Evolutionary conservation across 768 basidiomycete species (phyloP).

Genomic region (Podaxis pistillaris): DNA sequence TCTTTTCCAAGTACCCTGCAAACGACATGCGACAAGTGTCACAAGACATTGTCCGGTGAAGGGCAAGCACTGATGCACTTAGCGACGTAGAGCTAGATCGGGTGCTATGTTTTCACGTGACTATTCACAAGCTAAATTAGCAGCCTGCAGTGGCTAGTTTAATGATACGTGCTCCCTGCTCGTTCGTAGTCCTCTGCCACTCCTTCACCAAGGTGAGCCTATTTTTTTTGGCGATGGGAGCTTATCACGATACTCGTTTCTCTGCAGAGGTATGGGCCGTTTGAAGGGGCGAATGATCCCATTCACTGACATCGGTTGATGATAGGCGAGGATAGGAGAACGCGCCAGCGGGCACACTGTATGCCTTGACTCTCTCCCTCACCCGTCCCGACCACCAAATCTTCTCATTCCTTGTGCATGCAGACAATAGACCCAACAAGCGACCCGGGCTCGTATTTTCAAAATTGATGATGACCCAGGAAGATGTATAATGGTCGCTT

Average conservation of each 20-base stretch:
- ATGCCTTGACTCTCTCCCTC: not conserved
- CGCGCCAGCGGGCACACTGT: not conserved
- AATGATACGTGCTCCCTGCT: not conserved
- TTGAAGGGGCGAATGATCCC: not conserved
- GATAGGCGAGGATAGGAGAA: constrained; percentile 1
- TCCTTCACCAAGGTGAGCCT: not conserved
- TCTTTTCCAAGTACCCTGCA: too few species aligned
- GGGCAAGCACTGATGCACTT: not conserved
- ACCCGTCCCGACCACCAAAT: not conserved
- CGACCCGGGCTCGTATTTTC: not conserved
- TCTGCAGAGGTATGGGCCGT: not conserved
- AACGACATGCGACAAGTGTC: too few species aligned
- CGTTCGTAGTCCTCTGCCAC: not conserved
- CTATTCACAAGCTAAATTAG: not conserved
- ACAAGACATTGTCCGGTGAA: too few species aligned
- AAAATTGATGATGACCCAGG: not conserved
- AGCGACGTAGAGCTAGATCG: not conserved
- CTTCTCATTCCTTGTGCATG: not conserved
- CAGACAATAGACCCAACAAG: not conserved
- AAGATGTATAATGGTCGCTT: too few species aligned
- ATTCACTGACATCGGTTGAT: not conserved
- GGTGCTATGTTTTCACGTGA: not conserved
- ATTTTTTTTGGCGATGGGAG: not conserved
- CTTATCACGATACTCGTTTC: not conserved
- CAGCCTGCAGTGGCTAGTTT: not conserved